Evolutionary conservation across 2,329 filamentous ascomycete species (phyloP), one percentile per base, ranked within the genome.

Genomic region (Alternaria arbusti): DNA sequence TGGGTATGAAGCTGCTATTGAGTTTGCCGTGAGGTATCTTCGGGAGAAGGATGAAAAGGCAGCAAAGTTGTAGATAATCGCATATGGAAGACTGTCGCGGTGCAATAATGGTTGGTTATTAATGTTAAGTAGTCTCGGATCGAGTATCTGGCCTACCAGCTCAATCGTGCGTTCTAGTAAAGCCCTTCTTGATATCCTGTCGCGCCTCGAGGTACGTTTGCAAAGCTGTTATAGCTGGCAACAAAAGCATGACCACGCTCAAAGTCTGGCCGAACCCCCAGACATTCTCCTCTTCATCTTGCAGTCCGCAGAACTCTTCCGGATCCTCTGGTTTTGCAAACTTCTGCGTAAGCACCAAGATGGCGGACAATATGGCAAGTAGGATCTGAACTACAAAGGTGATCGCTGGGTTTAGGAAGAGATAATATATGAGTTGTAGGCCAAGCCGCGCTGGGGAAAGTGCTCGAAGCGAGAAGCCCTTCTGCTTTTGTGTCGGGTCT

Each of bases 1-100:
- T 75, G 83, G 83, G 5, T 85, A 85, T 64, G 82, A 79, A 22
- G 82, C 81, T 54, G 82, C 83, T 8, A 79, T 85, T 57, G 79
- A 82, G 45, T 84, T 79, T 70, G 80, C 79, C 5, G 77, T 77
- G 23, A 77, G 69, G 59, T 58, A 73, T 62, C 67, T 81, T 13
- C 23, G 32, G 30, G 59, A 51, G 32, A 59, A 47, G 11, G 50
- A 54, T 9, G 30, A 20, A 11, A 30, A 32, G 5, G 30, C n/a
- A 6, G 44, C 60, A 15, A 59, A 49, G 12, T 4, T 63, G 13
- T 63, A 50, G 20, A 17, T 6, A 9, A 23, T 30, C n/a, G 20
- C 11, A 17, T 36, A n/a, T 51, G 2, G 12, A n/a, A n/a, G 20
- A 9, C 12, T 23, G 13, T 5, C 36, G 20, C 22, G 49, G 7